Evolutionary conservation across 2,329 filamentous ascomycete genomes (phyloP).

Genomic region (Ophiostoma himal-ulmi): DNA sequence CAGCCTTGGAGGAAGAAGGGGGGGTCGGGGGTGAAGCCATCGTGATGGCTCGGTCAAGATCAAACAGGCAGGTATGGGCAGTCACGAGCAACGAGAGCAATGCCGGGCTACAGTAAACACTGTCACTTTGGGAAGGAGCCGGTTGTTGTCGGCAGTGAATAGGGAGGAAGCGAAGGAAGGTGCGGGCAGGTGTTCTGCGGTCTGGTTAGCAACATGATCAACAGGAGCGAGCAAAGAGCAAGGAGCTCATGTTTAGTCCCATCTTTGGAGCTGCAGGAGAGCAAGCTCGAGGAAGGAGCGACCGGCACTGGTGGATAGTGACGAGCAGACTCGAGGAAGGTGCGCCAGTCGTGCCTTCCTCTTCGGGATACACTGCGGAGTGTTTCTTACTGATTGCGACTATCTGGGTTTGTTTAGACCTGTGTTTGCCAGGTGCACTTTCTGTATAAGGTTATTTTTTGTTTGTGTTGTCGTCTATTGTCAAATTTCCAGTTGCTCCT

Average conservation of each 20-base stretch:
- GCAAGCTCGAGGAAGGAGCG: conserved; percentile 13
- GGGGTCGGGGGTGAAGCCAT: conserved; percentile 14
- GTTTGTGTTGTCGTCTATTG: neutral
- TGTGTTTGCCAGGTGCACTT: neutral
- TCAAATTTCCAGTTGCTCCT: neutral
- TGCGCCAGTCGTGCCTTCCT: conserved; percentile 16
- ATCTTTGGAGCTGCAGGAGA: neutral
- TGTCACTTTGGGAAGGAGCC: conserved; percentile 16
- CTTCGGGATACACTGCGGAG: neutral
- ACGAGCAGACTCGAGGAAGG: neutral
- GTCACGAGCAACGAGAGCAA: neutral
- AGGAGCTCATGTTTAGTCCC: neutral
- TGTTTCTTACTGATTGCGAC: neutral
- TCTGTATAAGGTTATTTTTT: neutral
- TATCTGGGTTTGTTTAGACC: neutral
- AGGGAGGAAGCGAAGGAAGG: neutral
- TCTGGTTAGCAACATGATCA: neutral
- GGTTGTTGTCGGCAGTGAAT: neutral
- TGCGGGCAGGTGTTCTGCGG: neutral
- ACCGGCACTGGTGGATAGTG: neutral
- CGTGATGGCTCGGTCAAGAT: neutral
- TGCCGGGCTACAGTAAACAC: neutral
- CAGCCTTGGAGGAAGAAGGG: conserved; percentile 6
- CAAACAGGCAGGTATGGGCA: neutral
- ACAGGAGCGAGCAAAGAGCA: neutral